Base-by-base conservation (phyloP, 2,329 filamentous ascomycete genomes). In the Oidium heveae region DNA sequence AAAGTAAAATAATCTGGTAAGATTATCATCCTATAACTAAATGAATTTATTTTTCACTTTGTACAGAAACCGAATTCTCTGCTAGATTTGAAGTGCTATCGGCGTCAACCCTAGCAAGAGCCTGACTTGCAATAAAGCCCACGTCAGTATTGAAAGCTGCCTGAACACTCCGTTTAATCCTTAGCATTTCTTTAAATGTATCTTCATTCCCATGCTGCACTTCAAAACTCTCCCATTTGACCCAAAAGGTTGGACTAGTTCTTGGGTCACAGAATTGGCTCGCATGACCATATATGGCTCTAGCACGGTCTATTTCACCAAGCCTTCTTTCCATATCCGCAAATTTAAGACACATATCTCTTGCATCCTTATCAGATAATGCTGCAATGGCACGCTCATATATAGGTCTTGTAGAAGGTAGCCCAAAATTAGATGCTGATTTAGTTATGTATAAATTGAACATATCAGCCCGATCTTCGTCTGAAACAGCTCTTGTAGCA, bases 381-480 rank as follows among this genome's bases (percentile, higher is more conserved):
- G 87, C 84, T 12, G 86, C 81, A 60, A 98, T 94, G 39, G 91
- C 89, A 55, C 88, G 81, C 69, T 98, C 91, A 71, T 98, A 98
- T 62, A 98, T 98, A 0, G 86, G 82, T 53, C 91, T 74, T 2
- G 91, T 95, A 0, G 91, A 96, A 0, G 91, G 88, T 53, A 98
- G 76, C 34, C 93, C 91, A 64, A 98, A 98, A 68, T 98, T 98
- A 20, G 87, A 94, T 1, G 91, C 91, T 0, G 88, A 95, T 67
- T 98, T 96, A 56, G 89, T 96, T 65, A 98, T 95, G 71, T 98
- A 98, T 66, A 96, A 94, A 67, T 94, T 91, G 72, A 95, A 98
- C 88, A 98, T 95, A 63, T 94, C 87, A 57, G 88, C 82, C 54
- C 87, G 77, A 67, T 98, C 89, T 63, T 95, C 89, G 63, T 98